Evolutionary conservation across 2,329 filamentous ascomycete species (phyloP).

Genomic region (Orbilia ellipsospora): DNA sequence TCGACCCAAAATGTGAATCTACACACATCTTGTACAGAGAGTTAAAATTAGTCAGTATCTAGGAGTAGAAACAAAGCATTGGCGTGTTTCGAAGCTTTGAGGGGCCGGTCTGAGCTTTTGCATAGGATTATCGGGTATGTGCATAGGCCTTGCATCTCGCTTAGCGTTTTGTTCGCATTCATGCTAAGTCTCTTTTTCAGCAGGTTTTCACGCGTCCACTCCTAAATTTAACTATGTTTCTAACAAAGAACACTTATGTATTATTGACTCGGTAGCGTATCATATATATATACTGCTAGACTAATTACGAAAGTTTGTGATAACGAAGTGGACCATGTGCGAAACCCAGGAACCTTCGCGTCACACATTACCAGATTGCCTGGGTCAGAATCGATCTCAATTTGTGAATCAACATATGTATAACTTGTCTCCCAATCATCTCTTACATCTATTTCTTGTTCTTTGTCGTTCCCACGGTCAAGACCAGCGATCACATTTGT

Average conservation of each 20-base stretch:
- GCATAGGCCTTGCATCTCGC: slow-evolving; percentile 32
- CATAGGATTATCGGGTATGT: slow-evolving; percentile 11
- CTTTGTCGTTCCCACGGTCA: too few species aligned
- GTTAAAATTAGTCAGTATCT: too few species aligned
- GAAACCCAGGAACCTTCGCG: slow-evolving; percentile 2
- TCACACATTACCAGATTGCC: slow-evolving; percentile 33
- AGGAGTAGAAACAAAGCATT: too few species aligned
- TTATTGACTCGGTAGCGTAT: too few species aligned
- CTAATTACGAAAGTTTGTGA: slow-evolving; percentile 32
- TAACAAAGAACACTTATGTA: not conserved
- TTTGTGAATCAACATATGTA: too few species aligned
- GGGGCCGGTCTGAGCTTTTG: not conserved
- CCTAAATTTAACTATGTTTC: slow-evolving; percentile 14
- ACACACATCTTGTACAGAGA: too few species aligned
- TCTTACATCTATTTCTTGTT: too few species aligned
- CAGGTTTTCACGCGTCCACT: not conserved
- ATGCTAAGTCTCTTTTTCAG: not conserved
- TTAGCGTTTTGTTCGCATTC: not conserved
- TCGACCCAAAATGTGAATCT: too few species aligned
- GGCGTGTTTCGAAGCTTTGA: too few species aligned
- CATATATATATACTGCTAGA: too few species aligned
- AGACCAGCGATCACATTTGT: too few species aligned
- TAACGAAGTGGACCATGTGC: not conserved
- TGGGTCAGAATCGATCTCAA: slow-evolving; percentile 22
- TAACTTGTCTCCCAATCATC: too few species aligned